Evolutionary conservation across 345 rosid genomes (phyloP), one percentile per base, ranked within the genome.

Genomic region (Theobroma cacao): DNA sequence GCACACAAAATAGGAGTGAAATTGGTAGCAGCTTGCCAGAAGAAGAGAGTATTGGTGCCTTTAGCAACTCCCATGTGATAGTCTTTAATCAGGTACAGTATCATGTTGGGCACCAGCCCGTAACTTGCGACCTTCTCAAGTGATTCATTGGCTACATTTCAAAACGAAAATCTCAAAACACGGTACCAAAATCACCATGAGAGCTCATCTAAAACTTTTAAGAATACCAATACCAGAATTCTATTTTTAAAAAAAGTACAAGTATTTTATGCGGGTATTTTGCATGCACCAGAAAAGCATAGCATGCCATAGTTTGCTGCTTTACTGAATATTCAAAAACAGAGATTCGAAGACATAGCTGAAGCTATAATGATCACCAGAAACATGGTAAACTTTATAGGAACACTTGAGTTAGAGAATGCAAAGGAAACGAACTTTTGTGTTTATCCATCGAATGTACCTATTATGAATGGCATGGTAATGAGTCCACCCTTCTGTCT

Each of bases 91-190:
- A 92, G 61, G 75, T 92, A 92, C 67, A 87, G 63, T 52, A 92
- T 89, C 93, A 92, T 92, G 82, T 92, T 91, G 50, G 93, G 85
- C 53, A 82, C 12, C 76, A 92, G 63, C 40, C 97, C 97, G 82
- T 92, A 92, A 77, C 95, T 90, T 36, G 97, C 90, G 83, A 92
- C 92, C 83, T 88, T 89, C 89, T 92, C 97, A 31, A 92, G 87
- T 38, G 93, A 90, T 88, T 92, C 97, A 73, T 92, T 92, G 61
- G 88, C 97, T 92, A 83, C 52, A 26, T 62, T 62, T 77, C 31
- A 36, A 79, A 72, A 13, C 7, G 36, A 15, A 31, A 66, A 64
- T 55, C 60, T 59, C 7, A 72, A 4, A 11, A 82, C 38, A 73
- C 52, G 3, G 33, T 33, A n/a, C 47, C 65, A 52, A 66, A 7